Evolutionary conservation across 495 filamentous ascomycete genomes (phyloP).

Genomic region (Astrothelium macrocarpum): DNA sequence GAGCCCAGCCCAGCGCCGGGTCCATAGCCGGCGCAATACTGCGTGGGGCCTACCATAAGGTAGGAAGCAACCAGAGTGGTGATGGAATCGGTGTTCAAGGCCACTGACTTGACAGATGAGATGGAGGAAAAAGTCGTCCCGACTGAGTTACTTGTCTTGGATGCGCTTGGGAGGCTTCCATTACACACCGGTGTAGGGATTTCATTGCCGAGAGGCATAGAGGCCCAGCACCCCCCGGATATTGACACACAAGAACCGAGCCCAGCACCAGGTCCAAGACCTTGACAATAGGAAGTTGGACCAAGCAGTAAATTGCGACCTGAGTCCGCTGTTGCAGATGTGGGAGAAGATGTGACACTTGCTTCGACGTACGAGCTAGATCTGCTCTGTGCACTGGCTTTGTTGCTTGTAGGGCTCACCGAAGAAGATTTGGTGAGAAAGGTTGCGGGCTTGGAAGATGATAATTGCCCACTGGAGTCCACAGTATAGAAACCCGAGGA

Average conservation of each 20-base stretch:
- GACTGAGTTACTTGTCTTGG: not conserved
- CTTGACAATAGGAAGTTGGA: not conserved
- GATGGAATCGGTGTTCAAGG: not conserved
- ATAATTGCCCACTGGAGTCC: not conserved
- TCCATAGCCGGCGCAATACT: not conserved
- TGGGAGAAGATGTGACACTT: not conserved
- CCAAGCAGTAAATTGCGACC: not conserved
- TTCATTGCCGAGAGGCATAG: not conserved
- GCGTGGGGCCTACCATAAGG: not conserved
- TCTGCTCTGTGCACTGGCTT: not conserved
- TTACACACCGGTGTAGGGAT: not conserved
- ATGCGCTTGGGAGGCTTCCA: not conserved
- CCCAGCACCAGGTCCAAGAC: not conserved
- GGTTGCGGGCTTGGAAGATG: not conserved
- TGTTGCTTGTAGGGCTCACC: not conserved
- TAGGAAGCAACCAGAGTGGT: not conserved
- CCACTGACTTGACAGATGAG: not conserved
- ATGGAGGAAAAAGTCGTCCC: not conserved
- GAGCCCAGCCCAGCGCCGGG: not conserved
- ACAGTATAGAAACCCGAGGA: not conserved
- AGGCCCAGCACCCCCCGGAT: not conserved
- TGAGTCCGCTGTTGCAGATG: not conserved
- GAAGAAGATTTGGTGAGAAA: not conserved
- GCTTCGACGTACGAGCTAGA: not conserved
- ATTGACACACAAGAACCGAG: not conserved